Conservation (phyloP, 441 rosid genomes). For the Biscutella laevigata region DNA sequence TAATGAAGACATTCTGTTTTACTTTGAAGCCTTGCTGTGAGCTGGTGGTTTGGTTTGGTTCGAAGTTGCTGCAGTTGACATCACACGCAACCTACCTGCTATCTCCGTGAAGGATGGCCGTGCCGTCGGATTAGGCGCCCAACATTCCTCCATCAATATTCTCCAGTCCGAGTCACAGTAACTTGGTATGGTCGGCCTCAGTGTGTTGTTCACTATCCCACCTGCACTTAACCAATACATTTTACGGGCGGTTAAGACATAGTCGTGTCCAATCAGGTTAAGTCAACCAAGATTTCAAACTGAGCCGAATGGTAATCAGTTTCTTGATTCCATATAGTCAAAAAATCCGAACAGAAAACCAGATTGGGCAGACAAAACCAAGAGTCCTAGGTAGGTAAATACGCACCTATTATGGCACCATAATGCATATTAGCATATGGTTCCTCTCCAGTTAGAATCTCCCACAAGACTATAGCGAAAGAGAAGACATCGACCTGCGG, state of each 20-base stretch:
- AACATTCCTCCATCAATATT: slow-evolving; percentile 52
- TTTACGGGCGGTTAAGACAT: not conserved
- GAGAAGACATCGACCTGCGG: slow-evolving; percentile 70
- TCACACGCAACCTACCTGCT: slow-evolving; percentile 39
- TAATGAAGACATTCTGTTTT: too few species aligned
- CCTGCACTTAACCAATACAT: slow-evolving; percentile 26
- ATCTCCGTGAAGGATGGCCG: slow-evolving; percentile 53
- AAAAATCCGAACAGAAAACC: not conserved
- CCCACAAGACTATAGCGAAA: slow-evolving; percentile 71
- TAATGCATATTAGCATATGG: slow-evolving; percentile 77
- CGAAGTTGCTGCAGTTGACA: slow-evolving; percentile 34
- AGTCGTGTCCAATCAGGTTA: not conserved
- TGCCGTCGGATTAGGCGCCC: slow-evolving; percentile 43
- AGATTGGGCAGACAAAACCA: not conserved
- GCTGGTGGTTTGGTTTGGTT: slow-evolving; percentile 49
- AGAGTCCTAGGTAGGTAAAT: not conserved
- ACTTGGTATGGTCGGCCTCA: slow-evolving; percentile 44
- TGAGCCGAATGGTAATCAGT: too few species aligned
- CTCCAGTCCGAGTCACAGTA: slow-evolving; percentile 54
- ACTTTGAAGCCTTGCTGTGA: slow-evolving; percentile 34
- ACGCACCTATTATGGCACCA: slow-evolving; percentile 65
- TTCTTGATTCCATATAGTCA: too few species aligned
- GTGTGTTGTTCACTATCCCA: slow-evolving; percentile 42
- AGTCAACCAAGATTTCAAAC: too few species aligned
- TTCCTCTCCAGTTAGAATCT: slow-evolving; percentile 69